Evolutionary conservation across 441 rosid genomes (phyloP).

Genomic region (Populus tomentosa): DNA sequence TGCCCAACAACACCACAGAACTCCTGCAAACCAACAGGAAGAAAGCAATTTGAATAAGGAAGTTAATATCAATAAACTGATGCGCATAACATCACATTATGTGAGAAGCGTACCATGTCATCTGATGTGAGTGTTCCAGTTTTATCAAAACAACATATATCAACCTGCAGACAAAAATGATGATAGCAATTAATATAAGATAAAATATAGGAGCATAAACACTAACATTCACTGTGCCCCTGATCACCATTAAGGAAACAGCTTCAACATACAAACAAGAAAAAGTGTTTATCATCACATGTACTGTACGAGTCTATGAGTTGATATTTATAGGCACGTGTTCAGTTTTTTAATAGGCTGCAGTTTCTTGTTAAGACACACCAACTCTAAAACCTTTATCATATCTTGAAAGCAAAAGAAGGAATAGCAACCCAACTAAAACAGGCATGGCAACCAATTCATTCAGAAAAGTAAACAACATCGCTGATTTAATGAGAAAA

Average conservation of each 20-base stretch:
- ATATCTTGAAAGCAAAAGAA: neutral
- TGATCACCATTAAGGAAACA: neutral
- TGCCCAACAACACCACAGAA: conserved; percentile 87
- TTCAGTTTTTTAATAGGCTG: neutral
- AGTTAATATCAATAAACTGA: conserved; percentile 10
- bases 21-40: conserved; percentile 50
- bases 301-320: neutral
- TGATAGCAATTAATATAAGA: neutral
- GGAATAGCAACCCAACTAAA: neutral
- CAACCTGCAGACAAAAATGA: conserved; percentile 57
- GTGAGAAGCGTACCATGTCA: conserved; percentile 73
- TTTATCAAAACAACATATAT: conserved; percentile 97
- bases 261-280: neutral
- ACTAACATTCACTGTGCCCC: neutral
- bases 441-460: neutral
- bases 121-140: conserved; percentile 99
- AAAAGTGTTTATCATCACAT: neutral
- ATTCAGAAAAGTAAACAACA: neutral
- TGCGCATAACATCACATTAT: neutral
- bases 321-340: neutral
- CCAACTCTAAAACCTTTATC: neutral
- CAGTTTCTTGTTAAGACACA: neutral
- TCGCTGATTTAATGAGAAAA: neutral
- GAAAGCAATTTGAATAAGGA: conserved; percentile 12
- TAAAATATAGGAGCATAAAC: neutral